Evolutionary conservation across 371 early-diverging fungal genomes (phyloP), one percentile per base, ranked within the genome.

Genomic region (Nematocida ironsii): DNA sequence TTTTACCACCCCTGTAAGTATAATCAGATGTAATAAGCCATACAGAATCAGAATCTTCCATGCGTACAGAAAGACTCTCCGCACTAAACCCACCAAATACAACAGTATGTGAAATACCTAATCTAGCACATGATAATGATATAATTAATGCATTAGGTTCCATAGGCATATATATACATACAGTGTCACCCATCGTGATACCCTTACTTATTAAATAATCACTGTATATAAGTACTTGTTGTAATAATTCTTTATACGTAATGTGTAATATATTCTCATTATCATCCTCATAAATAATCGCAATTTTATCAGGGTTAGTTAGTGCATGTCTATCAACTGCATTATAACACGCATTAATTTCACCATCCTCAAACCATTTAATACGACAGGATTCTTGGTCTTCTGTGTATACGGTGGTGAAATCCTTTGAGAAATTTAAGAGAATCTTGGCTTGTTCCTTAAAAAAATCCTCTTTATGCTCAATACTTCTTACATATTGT

Each of bases 131-230:
- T 18, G 96, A 95, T 48, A 97, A 89, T 89, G 94, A 91, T 1
- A 93, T 90, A 71, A 92, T 90, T 1, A 92, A 90, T 3, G 96
- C 93, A 85, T 95, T 92, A 13, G 95, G 94, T 48, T 93, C 90
- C 94, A 94, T 95, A 33, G 95, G 94, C 93, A 96, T 92, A 86
- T 96, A 96, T 78, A 95, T 91, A 48, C 93, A 90, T 27, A 96
- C 94, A 4, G 90, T 91, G 83, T 94, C 93, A 16, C 94, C 95
- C 50, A 89, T 86, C 54, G 83, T 82, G 5, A 97, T 86, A 16
- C 94, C 94, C 64, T 90, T 87, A 55, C 88, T 89, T 68, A 88
- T 88, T 13, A 95, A 86, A 4, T 91, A 90, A 80, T 93, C 92
- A 68, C 94, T 92, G 50, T 95, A 87, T 61, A 90, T 90, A 82